Evolutionary conservation across 1,139 yeast genomes (phyloP), one percentile per base, ranked within the genome.

Genomic region (Kazachstania sp.): DNA sequence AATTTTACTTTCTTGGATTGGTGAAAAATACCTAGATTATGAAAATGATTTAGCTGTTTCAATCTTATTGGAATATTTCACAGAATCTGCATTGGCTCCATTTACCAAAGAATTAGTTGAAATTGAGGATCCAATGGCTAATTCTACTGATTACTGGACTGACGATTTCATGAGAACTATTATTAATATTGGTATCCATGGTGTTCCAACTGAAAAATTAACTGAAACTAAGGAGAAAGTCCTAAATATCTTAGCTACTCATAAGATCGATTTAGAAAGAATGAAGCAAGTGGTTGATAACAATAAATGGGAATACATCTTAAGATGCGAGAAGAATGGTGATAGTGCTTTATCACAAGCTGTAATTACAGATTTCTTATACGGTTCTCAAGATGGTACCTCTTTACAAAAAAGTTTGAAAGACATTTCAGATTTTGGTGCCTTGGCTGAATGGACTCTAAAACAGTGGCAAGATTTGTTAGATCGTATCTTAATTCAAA

Each of bases 111-210:
- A 76, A 48, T 72, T 92, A 55, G 86, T 90, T 16, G 97, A 92
- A 60, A 75, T 85, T 46, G 87, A 81, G 38, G 79, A 84, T 45
- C 97, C 98, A 0, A 69, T 80, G 48, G 94, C 97, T 3, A 82
- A 90, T 12, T 82, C 80, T 36, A 72, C 84, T 5, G 80, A 76
- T 37, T 81, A 73, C 56, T 76, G 78, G 57, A 82, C 92, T 0
- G 92, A 84, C 55, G 86, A 82, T 58, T 88, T 75, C 63, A 66
- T 76, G 44, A 72, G 77, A 50, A 75, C 85, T 1, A 78, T 77
- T 8, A 66, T 85, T 34, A 77, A 77, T 54, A 64, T 88, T 49
- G 72, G 73, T 40, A 65, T 86, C 29, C 75, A 75, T 44, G 94
- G 95, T 47, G 94, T 92, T 13, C 96, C 97, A 1, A 75, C 86